Evolutionary conservation across 2,329 filamentous ascomycete species (phyloP).

Genomic region (Pleoardoris graminearum): DNA sequence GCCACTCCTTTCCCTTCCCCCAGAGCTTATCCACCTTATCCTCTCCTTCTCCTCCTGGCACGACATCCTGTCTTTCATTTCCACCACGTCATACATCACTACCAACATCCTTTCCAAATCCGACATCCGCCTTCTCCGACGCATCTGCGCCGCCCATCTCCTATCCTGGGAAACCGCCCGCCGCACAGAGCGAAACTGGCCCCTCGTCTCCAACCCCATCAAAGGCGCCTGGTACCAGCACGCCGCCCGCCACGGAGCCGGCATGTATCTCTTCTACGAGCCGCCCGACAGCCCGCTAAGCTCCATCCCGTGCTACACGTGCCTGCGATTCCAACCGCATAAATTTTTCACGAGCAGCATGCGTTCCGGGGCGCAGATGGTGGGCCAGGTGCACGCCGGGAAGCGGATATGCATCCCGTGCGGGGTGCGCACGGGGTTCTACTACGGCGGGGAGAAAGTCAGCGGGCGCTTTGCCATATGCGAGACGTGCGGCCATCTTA

Average conservation of each 20-base stretch:
- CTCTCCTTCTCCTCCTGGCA: neutral
- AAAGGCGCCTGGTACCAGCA: neutral
- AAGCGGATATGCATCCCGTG: neutral
- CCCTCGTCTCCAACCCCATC: neutral
- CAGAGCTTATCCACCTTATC: neutral
- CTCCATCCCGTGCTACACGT: neutral
- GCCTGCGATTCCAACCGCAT: neutral
- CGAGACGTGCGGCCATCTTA: neutral
- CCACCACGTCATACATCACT: neutral
- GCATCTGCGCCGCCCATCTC: neutral
- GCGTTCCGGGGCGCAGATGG: neutral
- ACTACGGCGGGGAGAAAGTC: neutral
- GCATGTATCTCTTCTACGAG: neutral
- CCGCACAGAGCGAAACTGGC: neutral
- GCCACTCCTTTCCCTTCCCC: neutral
- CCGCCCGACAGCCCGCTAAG: neutral
- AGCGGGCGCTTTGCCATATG: neutral
- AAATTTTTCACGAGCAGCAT: neutral
- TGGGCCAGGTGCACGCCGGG: neutral
- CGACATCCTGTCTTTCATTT: neutral
- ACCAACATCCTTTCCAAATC: neutral
- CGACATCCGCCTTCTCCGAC: neutral
- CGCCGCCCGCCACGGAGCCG: neutral
- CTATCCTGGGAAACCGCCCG: neutral
- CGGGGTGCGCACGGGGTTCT: neutral